Base-by-base conservation (phyloP, 1,139 yeast genomes). In the Geotrichum carabidarum region DNA sequence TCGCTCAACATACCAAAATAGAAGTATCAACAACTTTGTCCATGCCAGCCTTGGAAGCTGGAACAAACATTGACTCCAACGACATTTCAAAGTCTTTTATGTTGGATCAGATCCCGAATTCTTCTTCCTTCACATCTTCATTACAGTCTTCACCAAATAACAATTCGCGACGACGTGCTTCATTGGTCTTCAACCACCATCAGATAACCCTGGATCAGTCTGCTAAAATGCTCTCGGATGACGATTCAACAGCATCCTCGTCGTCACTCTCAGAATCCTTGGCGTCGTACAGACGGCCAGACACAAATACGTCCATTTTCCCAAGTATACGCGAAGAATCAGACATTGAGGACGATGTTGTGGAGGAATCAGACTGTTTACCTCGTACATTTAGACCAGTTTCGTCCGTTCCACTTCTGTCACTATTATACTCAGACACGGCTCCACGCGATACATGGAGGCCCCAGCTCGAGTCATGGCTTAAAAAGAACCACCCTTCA, bases 361-460 rank as follows among this genome's bases (percentile, higher is more conserved):
- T n/a, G 6, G 36, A 14, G 22, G 27, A 34, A n/a, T 32, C 40
- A 14, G 40, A 34, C 38, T 34, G 18, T 14, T 44, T 14, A 17
- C 27, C 9, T 22, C 27, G 14, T 22, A 32, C 40, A 6, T 17
- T 32, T 17, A 44, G 48, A 34, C 48, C 48, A 1, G 17, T 18
- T 12, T 44, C 48, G 11, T 32, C 30, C 17, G 12, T 36, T 12
- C 49, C 42, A 4, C 17, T 41, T 6, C 8, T 36, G 40, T 63
- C 71, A 18, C 58, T 70, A 44, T 61, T 71, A 42, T 71, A 68
- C 56, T 71, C 74, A n/a, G 74, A 71, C 59, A 71, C 74, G 6
- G 74, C 74, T 2, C 74, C 74, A 2, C 59, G 72, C 32, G 59
- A 64, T 12, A 63, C 67, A 3, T 71, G 74, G 74, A 59, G 72